phyloP scores from a whole-genome alignment of 2,329 filamentous ascomycete genomes.

The Alternaria sp. region DNA sequence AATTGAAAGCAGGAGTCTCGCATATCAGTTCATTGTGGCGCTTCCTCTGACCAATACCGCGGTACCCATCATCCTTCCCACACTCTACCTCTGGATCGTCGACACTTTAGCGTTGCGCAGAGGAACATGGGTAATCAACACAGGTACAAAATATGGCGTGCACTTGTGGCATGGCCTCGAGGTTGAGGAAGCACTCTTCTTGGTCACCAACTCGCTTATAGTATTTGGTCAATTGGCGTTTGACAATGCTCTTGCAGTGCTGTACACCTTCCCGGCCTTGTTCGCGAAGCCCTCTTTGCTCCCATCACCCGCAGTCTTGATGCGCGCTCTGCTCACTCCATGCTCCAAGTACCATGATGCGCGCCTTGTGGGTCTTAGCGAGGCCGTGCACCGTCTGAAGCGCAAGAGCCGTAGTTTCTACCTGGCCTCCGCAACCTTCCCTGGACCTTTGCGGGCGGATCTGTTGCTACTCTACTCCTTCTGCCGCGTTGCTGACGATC shows the following conservation, averaged over 20 bases:
- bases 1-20: constrained; percentile 59
- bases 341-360: constrained; percentile 64
- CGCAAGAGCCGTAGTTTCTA: constrained; percentile 78
- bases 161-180: constrained; percentile 72
- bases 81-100: constrained; percentile 75
- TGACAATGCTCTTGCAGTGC: constrained; percentile 72
- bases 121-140: constrained; percentile 76
- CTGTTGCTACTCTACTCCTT: constrained; percentile 76
- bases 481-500: constrained; percentile 75
- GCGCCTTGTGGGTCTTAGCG: constrained; percentile 65
- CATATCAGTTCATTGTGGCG: constrained; percentile 69
- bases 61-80: constrained; percentile 69
- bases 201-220: constrained; percentile 73
- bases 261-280: constrained; percentile 68
- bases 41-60: constrained; percentile 67
- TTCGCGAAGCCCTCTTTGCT: constrained; percentile 62
- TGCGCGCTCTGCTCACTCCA: constrained; percentile 62
- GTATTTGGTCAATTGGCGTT: constrained; percentile 74
- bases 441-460: constrained; percentile 72
- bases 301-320: constrained; percentile 60
- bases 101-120: constrained; percentile 72
- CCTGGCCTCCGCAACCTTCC: constrained; percentile 73
- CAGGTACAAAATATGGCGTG: constrained; percentile 70
- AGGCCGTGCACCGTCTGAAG: constrained; percentile 66
- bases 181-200: constrained; percentile 76